Conservation (phyloP, 2,329 filamentous ascomycete genomes). For the Aspergillus carbonarius region DNA sequence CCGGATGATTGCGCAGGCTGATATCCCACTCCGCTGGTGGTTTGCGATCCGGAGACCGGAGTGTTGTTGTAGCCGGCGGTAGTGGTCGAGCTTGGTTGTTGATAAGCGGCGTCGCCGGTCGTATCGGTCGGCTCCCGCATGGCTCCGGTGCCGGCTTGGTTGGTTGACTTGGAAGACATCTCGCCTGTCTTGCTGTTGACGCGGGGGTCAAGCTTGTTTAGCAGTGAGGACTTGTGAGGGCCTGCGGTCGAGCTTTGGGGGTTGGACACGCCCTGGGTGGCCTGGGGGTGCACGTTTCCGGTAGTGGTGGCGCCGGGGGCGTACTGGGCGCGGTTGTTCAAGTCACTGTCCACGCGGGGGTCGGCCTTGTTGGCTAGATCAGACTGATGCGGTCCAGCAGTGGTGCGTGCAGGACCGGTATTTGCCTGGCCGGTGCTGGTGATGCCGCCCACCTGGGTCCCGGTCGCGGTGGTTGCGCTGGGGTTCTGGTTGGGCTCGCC, state of each 20-base stretch:
- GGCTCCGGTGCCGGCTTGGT: slow-evolving; percentile 11
- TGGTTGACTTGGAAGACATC: slow-evolving; percentile 20
- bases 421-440: slow-evolving; percentile 10
- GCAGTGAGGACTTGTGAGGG: slow-evolving; percentile 21
- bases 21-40: slow-evolving; percentile 10
- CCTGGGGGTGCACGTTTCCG: slow-evolving; percentile 14
- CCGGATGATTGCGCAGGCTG: slow-evolving; percentile 14
- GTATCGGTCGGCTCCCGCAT: slow-evolving; percentile 8
- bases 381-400: slow-evolving; percentile 19
- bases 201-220: slow-evolving; percentile 30
- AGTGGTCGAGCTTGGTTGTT: slow-evolving; percentile 21
- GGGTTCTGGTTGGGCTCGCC: slow-evolving; percentile 10
- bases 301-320: slow-evolving; percentile 13
- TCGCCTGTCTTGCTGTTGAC: slow-evolving; percentile 26
- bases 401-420: slow-evolving; percentile 15
- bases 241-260: slow-evolving; percentile 12
- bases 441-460: slow-evolving; percentile 13
- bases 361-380: slow-evolving; percentile 40
- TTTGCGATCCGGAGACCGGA: background rate
- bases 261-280: slow-evolving; percentile 5
- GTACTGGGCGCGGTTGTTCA: slow-evolving; percentile 22
- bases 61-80: slow-evolving; percentile 19
- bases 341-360: slow-evolving; percentile 25
- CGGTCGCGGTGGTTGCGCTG: slow-evolving; percentile 13
- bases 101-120: background rate